Evolutionary conservation across 768 basidiomycete genomes (phyloP), one percentile per base, ranked within the genome.

Genomic region (Pisolithus orientalis): DNA sequence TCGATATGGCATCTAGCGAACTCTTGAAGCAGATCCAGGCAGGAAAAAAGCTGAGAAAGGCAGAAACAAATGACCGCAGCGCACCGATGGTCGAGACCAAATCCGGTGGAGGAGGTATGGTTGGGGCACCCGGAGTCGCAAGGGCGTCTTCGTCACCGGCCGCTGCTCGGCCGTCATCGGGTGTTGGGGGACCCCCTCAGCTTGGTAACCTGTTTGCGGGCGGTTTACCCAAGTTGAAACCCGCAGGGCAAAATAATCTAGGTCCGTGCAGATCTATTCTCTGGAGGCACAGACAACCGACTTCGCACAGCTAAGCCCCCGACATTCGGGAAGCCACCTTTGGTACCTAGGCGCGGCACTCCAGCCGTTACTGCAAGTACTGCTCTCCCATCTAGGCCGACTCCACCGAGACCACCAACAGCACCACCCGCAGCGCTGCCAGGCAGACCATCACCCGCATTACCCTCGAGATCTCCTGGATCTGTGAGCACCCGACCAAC

Each of bases 201-300:
- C 72, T 94, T 4, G 93, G 83, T 31, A 85, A 82, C 2, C 69
- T 96, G 10, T 94, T 96, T 62, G 91, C 93, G 43, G 92, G 90
- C 14, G 93, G 94, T 1, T 83, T 95, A 75, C 94, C 94, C 4
- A 94, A 89, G 64, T 65, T 95, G 62, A 94, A 87, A 73, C 82
- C 90, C 43, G 78, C 87, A n/a, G 87, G 83, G 11, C 78, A 81
- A 52, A 75, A 63, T 50, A 76, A 72, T 65, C 67, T 75, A 51
- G 80, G 87, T 86, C 62, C 53, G 75, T 58, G 50, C 42, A 42
- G 54, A 56, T 50, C 50, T 40, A 38, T 34, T 34, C 42, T 50
- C 60, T 53, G 27, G 27, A 5, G 0, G 13, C 37, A 27, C 51
- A 56, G 11, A 46, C 53, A 52, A 42, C 51, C 29, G 49, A 37